A percentile compares a stretch with the other conserved stretches of the same genome.
Evolutionary conservation across 2,329 filamentous ascomycete genomes (phyloP).

Genomic region (Trichoderma cornu-damae): DNA sequence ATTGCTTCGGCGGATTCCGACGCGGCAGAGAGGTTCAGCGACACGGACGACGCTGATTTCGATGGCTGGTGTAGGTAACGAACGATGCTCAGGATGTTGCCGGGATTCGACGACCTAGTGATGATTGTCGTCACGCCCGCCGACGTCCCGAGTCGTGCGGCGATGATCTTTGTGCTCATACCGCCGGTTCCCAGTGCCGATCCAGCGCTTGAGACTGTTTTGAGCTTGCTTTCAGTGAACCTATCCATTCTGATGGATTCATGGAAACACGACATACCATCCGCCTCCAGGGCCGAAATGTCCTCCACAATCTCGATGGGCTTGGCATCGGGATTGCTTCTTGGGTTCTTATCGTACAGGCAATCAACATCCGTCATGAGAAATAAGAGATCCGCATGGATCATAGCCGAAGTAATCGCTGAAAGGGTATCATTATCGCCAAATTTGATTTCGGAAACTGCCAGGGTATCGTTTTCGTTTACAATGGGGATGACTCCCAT

Average conservation of each 20-base stretch:
- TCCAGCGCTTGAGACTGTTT: constrained; percentile 74
- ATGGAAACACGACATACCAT: constrained; percentile 49
- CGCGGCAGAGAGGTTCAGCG: constrained; percentile 35
- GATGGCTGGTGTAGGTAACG: constrained; percentile 47
- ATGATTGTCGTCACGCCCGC: constrained; percentile 95
- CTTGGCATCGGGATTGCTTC: constrained; percentile 75
- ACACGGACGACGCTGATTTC: constrained; percentile 29
- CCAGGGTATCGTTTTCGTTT: constrained; percentile 96
- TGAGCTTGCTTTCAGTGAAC: constrained; percentile 19
- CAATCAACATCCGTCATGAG: constrained; percentile 99
- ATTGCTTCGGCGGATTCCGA: constrained; percentile 25
- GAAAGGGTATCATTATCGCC: constrained; percentile 97
- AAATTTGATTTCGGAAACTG: constrained; percentile 98
- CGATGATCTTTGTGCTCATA: constrained; percentile 96
- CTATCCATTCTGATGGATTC: not conserved
- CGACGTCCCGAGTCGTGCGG: constrained; percentile 84
- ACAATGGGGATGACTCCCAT: constrained; percentile 98
- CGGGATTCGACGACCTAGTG: constrained; percentile 86
- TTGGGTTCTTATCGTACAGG: constrained; percentile 92
- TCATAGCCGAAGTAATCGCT: constrained; percentile 94
- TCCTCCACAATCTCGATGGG: constrained; percentile 92
- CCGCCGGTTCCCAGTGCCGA: constrained; percentile 88
- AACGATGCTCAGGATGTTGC: constrained; percentile 85
- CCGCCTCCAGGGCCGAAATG: constrained; percentile 73
- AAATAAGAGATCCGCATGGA: constrained; percentile 93